These are phyloP conservation scores for Diaporthe destruens DNA, from an alignment of 2,329 filamentous ascomycete species.

Conservation along the genomic window DNA sequence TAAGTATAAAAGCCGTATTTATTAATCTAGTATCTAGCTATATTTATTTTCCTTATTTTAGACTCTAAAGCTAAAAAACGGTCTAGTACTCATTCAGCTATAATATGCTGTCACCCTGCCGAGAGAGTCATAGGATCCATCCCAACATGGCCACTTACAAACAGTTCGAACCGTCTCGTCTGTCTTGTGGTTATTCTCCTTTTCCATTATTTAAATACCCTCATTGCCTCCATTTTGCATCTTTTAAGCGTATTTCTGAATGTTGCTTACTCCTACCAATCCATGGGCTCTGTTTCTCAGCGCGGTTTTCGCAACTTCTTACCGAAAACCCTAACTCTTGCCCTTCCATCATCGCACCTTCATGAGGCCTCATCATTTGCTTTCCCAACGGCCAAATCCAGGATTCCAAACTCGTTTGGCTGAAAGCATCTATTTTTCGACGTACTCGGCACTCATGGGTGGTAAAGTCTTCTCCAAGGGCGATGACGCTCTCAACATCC, in stretches of 20 bases:
- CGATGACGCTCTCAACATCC: slow-evolving; percentile 65
- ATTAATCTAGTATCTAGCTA: no score
- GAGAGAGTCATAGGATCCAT: slow-evolving; percentile 3
- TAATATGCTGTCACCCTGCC: neutral
- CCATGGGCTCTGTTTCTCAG: neutral
- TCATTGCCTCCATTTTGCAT: no score
- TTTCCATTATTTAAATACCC: neutral
- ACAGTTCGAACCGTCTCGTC: no score
- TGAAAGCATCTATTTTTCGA: neutral
- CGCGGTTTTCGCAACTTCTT: neutral
- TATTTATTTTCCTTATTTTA: no score
- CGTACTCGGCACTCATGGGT: slow-evolving; percentile 66
- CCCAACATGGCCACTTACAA: neutral
- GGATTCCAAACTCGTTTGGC: no score
- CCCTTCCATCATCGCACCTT: neutral
- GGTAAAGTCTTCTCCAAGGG: slow-evolving; percentile 69
- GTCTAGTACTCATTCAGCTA: no score
- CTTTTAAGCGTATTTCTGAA: no score
- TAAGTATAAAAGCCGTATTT: no score
- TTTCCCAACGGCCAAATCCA: no score
- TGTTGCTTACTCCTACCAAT: neutral
- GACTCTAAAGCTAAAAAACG: no score
- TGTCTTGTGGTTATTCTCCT: neutral
- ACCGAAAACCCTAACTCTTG: neutral
- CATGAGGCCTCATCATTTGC: neutral